These are phyloP conservation scores for Ordospora pajunii DNA, from an alignment of 371 early-diverging fungal species.

Conservation along the genomic window DNA sequence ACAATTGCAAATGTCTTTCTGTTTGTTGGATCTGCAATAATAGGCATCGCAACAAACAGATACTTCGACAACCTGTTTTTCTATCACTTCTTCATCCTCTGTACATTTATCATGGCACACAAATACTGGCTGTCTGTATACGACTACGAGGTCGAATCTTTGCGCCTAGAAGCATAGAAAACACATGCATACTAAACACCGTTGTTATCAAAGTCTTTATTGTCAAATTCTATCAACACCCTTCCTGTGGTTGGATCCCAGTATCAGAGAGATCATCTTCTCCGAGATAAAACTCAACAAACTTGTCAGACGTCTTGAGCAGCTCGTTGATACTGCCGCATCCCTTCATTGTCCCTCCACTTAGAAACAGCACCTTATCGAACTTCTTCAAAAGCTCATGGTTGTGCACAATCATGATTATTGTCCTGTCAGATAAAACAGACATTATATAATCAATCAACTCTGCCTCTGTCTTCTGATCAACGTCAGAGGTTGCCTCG, in stretches of 20 bases:
- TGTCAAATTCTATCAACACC: neutral
- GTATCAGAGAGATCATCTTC: neutral
- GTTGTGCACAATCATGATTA: slow-evolving; percentile 55
- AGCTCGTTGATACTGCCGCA: neutral
- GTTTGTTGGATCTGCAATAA: slow-evolving; percentile 30
- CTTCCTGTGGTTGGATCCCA: slow-evolving; percentile 1
- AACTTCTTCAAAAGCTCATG: slow-evolving; percentile 39
- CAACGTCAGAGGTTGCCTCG: slow-evolving; percentile 85
- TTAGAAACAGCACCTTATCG: slow-evolving; percentile 47
- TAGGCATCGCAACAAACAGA: slow-evolving; percentile 36
- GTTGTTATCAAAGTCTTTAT: neutral
- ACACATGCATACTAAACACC: neutral
- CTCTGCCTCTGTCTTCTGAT: slow-evolving; percentile 68
- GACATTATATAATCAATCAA: slow-evolving; percentile 31
- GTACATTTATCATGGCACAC: slow-evolving; percentile 52
- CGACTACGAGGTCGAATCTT: slow-evolving; percentile 54
- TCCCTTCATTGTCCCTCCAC: slow-evolving; percentile 21
- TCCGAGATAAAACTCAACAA: slow-evolving; percentile 3
- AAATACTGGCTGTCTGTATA: slow-evolving; percentile 56
- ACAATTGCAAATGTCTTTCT: neutral
- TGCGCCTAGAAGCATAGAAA: slow-evolving; percentile 24
- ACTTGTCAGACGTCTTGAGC: slow-evolving; percentile 2
- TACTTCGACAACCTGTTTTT: slow-evolving; percentile 56
- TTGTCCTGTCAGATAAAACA: slow-evolving; percentile 31
- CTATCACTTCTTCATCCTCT: slow-evolving; percentile 35